These are phyloP conservation scores for Beta corolliflora DNA, from an alignment of 179 eudicot species.

Conservation along the genomic window DNA sequence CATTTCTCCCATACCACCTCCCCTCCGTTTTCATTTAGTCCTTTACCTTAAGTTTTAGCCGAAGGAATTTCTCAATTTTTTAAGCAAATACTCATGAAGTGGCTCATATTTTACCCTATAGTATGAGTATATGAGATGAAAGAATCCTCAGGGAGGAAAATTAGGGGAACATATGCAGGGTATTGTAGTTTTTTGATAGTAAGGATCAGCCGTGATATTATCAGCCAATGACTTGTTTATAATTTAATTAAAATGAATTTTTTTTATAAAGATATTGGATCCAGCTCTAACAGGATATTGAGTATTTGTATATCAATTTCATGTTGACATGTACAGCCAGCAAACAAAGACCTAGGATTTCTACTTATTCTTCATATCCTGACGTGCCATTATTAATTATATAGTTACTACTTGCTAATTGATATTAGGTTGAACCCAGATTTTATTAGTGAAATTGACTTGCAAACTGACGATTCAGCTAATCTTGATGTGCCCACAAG, in stretches of 20 bases:
- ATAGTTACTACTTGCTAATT: not conserved
- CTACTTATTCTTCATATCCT: not conserved
- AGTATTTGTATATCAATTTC: not conserved
- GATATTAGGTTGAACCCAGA: not conserved
- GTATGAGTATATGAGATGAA: too few relatives aligned
- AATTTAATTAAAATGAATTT: not conserved
- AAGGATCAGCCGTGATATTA: constrained; percentile 2
- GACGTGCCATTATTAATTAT: not conserved
- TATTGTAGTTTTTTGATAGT: too few relatives aligned
- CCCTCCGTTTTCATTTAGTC: too few relatives aligned
- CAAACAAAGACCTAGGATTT: not conserved
- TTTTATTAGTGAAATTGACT: not conserved
- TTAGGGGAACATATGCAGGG: too few relatives aligned
- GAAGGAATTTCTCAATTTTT: too few relatives aligned
- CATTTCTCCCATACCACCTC: too few relatives aligned
- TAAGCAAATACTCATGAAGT: too few relatives aligned
- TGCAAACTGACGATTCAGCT: not conserved
- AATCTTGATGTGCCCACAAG: not conserved
- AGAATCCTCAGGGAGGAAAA: too few relatives aligned
- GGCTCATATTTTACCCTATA: too few relatives aligned
- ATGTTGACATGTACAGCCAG: not conserved
- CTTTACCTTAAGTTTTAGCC: too few relatives aligned
- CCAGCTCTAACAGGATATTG: too few relatives aligned
- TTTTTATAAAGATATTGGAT: not conserved
- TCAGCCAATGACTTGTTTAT: not conserved